Percentiles rank a stretch among this genome's conserved stretches.
These are phyloP conservation scores for Vigna mungo DNA, from an alignment of 306 rosid species.

Conservation along the genomic window DNA sequence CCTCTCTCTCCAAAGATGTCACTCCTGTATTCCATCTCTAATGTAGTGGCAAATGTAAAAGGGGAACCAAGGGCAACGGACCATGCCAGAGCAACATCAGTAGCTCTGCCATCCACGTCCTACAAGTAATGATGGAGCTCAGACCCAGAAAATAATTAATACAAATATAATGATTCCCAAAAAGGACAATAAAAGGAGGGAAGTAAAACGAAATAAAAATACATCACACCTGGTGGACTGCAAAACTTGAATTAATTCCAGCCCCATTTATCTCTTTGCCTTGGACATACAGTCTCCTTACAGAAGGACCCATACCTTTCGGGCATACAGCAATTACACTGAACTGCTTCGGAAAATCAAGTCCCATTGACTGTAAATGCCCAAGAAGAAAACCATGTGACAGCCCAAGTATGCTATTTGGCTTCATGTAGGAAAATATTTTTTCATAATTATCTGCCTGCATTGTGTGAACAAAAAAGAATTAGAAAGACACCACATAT, in stretches of 20 bases:
- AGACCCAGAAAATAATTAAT: conserved; percentile 10
- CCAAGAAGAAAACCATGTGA: conserved; percentile 99
- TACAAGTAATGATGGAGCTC: conserved; percentile 42
- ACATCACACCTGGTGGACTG: conserved; percentile 81
- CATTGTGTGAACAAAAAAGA: conserved; percentile 50
- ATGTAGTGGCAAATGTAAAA: conserved; percentile 91
- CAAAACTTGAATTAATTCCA: conserved; percentile 96
- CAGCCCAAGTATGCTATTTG: conserved; percentile 93
- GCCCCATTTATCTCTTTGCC: conserved; percentile 98
- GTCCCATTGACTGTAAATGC: conserved; percentile 87
- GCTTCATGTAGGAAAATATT: conserved; percentile 87
- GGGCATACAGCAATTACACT: conserved; percentile 99
- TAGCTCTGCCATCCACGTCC: conserved; percentile 98
- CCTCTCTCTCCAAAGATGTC: conserved; percentile 99
- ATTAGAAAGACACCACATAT: neutral
- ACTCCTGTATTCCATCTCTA: conserved; percentile 96
- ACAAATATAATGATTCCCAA: neutral
- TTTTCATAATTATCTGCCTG: conserved; percentile 95
- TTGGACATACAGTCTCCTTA: conserved; percentile 95
- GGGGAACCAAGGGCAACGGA: conserved; percentile 99
- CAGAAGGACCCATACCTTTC: conserved; percentile 99
- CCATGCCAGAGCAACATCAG: conserved; percentile 97
- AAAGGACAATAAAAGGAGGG: neutral
- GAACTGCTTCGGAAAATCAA: conserved; percentile 84
- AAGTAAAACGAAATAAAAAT: neutral